Conservation (phyloP, 768 basidiomycete species). For the Phylloporus rhodoxanthus region DNA sequence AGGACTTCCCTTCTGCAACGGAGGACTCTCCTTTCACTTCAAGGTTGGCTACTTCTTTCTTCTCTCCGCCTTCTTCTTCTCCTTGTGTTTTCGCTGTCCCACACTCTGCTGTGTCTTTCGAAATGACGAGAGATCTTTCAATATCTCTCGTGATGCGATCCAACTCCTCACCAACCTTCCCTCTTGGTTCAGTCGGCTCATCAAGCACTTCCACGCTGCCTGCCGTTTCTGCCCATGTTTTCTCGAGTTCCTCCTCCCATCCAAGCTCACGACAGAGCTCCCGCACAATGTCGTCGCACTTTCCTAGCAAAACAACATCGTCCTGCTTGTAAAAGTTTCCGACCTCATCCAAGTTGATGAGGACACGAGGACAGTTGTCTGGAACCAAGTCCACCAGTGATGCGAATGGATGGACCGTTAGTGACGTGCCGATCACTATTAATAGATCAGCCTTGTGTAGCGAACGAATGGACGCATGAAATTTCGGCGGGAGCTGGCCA, state of each 20-base stretch:
- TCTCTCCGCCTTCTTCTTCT: neutral
- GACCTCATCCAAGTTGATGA: slow-evolving; percentile 83
- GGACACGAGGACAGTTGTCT: slow-evolving; percentile 63
- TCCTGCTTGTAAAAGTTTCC: slow-evolving; percentile 57
- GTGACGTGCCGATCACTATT: slow-evolving; percentile 86
- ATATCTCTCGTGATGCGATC: slow-evolving; percentile 23
- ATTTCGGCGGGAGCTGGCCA: slow-evolving; percentile 65
- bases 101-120: slow-evolving; percentile 2
- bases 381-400: slow-evolving; percentile 58
- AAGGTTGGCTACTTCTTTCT: neutral
- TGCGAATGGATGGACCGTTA: slow-evolving; percentile 85
- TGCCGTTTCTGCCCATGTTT: slow-evolving; percentile 49
- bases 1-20: slow-evolving; percentile 9
- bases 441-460: slow-evolving; percentile 74
- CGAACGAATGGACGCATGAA: slow-evolving; percentile 50
- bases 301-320: slow-evolving; percentile 61
- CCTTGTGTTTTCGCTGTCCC: neutral
- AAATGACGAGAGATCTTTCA: slow-evolving; percentile 18
- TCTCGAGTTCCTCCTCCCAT: slow-evolving; percentile 62
- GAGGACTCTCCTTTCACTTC: neutral
- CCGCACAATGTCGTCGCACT: slow-evolving; percentile 64
- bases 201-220: slow-evolving; percentile 20
- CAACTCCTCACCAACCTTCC: slow-evolving; percentile 18
- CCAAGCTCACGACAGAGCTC: slow-evolving; percentile 63
- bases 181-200: slow-evolving; percentile 1